Base-by-base conservation (phyloP, 2,329 filamentous ascomycete genomes). In the Cladosporium halotolerans region DNA sequence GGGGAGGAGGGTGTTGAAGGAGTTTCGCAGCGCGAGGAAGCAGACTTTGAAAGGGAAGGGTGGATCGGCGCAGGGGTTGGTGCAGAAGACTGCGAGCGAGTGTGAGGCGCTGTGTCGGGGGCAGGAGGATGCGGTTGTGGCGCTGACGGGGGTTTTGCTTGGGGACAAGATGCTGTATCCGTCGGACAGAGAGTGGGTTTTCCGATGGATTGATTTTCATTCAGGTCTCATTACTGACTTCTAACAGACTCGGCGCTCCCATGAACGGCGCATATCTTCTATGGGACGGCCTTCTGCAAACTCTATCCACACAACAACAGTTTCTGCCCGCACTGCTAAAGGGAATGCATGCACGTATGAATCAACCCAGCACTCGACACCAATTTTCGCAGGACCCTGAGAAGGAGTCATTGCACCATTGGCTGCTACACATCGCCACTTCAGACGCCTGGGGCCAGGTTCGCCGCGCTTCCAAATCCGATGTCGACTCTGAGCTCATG, bases 371-470 rank as follows among this genome's bases (percentile, higher is more conserved):
- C 52, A 47, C 3, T 34, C 52, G 33, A 38, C 57, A 40, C 52
- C 63, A 54, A 23, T 55, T 32, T 60, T 66, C 28, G 43, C 57
- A 23, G 9, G 60, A 64, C 44, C 56, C 60, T 11, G 55, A 60
- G 6, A 63, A 63, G 34, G 75, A 80, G 63, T 75, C 70, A 2
- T 50, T 76, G 32, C 75, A 70, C 56, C 63, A 72, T 33, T 82
- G 79, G 79, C 59, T 79, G 23, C 58, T 72, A 8, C 76, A 79
- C 59, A 66, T 81, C 9, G 58, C 78, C 23, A 49, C 40, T 3
- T 42, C 42, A 10, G 57, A 61, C 18, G 36, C 28, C 13, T 53
- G 51, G 51, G 28, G 31, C 19, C 14, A 41, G 11, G 14, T 31
- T 9, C 51, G 51, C n/a, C 45, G 45, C 10, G 47, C 42, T 2